phyloP scores from a whole-genome alignment of 2,329 filamentous ascomycete genomes.

The Paecilomyces sp. region DNA sequence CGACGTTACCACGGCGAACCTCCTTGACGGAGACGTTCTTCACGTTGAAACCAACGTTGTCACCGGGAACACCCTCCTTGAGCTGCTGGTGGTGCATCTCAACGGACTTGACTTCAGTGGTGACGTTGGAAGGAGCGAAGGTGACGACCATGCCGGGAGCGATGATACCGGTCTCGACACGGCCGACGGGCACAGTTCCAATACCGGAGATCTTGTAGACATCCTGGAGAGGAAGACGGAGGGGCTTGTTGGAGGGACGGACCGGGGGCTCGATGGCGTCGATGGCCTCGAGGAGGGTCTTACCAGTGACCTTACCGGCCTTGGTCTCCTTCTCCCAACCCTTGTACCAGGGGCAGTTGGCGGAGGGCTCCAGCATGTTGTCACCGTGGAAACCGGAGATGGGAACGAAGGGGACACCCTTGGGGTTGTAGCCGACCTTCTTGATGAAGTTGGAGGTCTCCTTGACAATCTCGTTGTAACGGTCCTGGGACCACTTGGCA shows the following conservation, averaged over 20 bases:
- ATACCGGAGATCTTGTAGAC: constrained; percentile 99
- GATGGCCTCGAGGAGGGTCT: constrained; percentile 99
- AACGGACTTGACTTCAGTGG: constrained; percentile 99
- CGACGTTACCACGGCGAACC: constrained; percentile 99
- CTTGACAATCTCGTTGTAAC: constrained; percentile 99
- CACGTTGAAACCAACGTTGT: constrained; percentile 99
- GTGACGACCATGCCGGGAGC: constrained; percentile 80
- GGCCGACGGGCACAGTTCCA: constrained; percentile 98
- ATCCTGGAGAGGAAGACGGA: constrained; percentile 99
- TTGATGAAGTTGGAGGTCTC: constrained; percentile 99
- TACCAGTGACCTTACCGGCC: constrained; percentile 75
- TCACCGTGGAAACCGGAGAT: constrained; percentile 99
- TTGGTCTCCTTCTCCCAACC: constrained; percentile 99
- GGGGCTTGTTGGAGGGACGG: constrained; percentile 97
- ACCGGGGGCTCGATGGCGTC: constrained; percentile 87
- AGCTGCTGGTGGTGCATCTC: constrained; percentile 99
- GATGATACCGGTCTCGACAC: constrained; percentile 99
- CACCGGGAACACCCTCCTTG: constrained; percentile 85
- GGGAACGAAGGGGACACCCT: constrained; percentile 95
- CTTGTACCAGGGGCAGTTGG: constrained; percentile 99
- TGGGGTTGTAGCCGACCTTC: constrained; percentile 99
- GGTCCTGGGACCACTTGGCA: constrained; percentile 92
- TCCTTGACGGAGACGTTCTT: constrained; percentile 99
- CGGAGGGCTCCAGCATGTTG: constrained; percentile 91
- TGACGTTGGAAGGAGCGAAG: constrained; percentile 97